phyloP scores from a whole-genome alignment of 257 asterid species.

The Penstemon eatonii region DNA sequence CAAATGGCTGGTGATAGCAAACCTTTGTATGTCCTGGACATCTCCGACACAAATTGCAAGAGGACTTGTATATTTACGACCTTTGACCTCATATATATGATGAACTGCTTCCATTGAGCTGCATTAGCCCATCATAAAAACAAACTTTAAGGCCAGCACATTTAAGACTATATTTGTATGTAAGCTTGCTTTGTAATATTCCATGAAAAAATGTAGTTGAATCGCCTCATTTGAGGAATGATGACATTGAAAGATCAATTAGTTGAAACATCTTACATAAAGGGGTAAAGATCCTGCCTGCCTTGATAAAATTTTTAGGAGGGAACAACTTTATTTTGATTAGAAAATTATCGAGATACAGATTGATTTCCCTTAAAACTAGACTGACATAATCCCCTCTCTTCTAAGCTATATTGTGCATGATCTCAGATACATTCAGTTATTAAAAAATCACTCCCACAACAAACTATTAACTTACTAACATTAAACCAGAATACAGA shows the following conservation, averaged over 20 bases:
- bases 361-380: background rate
- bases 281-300: background rate
- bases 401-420: too few species aligned
- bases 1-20: slow-evolving; percentile 64
- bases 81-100: slow-evolving; percentile 81
- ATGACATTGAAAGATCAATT: background rate
- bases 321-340: background rate
- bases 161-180: background rate
- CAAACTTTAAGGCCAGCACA: slow-evolving; percentile 23
- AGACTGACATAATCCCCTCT: too few species aligned
- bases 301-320: background rate
- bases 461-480: too few species aligned
- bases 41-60: slow-evolving; percentile 85
- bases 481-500: too few species aligned
- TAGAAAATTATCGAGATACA: background rate
- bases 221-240: slow-evolving; percentile 7
- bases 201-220: background rate
- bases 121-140: slow-evolving; percentile 28
- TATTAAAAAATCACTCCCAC: too few species aligned
- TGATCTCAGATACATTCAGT: too few species aligned
- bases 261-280: background rate
- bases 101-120: slow-evolving; percentile 87
- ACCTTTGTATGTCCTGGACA: slow-evolving; percentile 65
- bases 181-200: background rate
- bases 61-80: slow-evolving; percentile 82